phyloP scores from a whole-genome alignment of 2,329 filamentous ascomycete species.

The Colletotrichum sp. region DNA sequence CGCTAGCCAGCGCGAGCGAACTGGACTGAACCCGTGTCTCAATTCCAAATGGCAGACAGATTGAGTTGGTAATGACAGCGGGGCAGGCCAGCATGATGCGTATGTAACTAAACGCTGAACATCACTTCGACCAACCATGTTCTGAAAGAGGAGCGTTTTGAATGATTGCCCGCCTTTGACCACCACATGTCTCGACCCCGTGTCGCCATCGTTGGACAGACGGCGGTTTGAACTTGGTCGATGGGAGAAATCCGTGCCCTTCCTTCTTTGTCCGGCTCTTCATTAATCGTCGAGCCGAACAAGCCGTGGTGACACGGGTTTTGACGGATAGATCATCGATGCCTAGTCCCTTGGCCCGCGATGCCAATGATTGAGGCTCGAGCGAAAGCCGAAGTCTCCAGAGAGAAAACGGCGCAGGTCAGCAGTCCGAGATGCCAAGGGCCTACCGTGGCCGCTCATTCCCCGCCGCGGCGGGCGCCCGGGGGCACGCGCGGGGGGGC shows the following conservation, averaged over 20 bases:
- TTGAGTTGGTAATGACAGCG: neutral
- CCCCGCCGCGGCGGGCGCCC: too few species aligned
- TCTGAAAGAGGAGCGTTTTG: neutral
- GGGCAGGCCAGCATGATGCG: neutral
- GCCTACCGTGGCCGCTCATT: neutral
- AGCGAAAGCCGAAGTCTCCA: neutral
- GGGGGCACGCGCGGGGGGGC: too few species aligned
- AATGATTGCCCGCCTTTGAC: neutral
- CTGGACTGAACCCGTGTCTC: neutral
- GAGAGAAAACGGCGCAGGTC: neutral
- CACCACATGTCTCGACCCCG: neutral
- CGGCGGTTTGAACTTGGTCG: neutral
- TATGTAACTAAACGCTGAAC: constrained; percentile 2
- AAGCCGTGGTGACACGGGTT: neutral
- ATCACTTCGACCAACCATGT: neutral
- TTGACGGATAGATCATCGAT: neutral
- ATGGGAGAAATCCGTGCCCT: neutral
- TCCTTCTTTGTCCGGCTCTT: neutral
- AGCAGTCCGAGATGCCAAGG: neutral
- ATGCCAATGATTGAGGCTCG: constrained; percentile 18
- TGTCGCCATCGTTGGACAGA: neutral
- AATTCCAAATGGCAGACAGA: neutral
- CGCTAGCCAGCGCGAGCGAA: neutral
- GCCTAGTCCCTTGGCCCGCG: constrained; percentile 13
- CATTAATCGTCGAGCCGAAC: neutral